These are phyloP conservation scores for Keqinozyma sinolaborantium DNA, from an alignment of 1,139 yeast genomes.

Conservation along the genomic window DNA sequence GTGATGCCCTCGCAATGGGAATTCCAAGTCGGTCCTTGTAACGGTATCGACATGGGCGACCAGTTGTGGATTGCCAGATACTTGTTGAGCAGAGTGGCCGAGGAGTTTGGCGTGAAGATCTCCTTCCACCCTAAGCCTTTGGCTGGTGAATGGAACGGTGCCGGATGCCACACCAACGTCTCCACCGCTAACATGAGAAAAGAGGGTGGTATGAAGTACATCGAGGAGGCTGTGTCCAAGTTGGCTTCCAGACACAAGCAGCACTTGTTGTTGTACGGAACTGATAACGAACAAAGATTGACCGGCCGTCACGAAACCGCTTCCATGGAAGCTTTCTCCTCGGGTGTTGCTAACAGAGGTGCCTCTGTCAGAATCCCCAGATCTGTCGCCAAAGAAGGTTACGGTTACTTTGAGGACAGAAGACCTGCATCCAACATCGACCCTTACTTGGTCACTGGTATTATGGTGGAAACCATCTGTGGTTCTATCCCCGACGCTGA, in stretches of 20 bases:
- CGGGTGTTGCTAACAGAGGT: conserved; percentile 99
- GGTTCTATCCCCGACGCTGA: conserved; percentile 96
- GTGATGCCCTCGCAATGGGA: conserved; percentile 99
- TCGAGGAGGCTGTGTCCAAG: conserved; percentile 89
- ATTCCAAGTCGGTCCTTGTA: conserved; percentile 99
- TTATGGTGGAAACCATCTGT: conserved; percentile 94
- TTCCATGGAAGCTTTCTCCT: conserved; percentile 81
- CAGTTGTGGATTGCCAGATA: conserved; percentile 96
- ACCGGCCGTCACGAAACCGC: conserved; percentile 99
- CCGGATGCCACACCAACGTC: conserved; percentile 99
- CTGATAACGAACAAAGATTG: conserved; percentile 91
- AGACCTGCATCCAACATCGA: conserved; percentile 99
- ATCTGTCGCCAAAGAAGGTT: conserved; percentile 96
- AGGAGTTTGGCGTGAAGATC: conserved; percentile 97
- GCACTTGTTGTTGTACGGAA: conserved; percentile 92
- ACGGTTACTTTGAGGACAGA: conserved; percentile 98
- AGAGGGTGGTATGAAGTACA: conserved; percentile 94
- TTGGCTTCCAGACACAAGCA: conserved; percentile 95
- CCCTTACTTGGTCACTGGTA: conserved; percentile 97
- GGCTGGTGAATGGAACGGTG: conserved; percentile 99
- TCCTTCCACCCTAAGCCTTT: conserved; percentile 99
- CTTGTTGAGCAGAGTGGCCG: conserved; percentile 90
- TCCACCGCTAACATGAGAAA: conserved; percentile 88
- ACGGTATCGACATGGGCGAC: conserved; percentile 95
- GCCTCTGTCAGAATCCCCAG: conserved; percentile 98